Evolutionary conservation across 169 alveolate genomes (phyloP).

Genomic region (Miamiensis avidus): DNA sequence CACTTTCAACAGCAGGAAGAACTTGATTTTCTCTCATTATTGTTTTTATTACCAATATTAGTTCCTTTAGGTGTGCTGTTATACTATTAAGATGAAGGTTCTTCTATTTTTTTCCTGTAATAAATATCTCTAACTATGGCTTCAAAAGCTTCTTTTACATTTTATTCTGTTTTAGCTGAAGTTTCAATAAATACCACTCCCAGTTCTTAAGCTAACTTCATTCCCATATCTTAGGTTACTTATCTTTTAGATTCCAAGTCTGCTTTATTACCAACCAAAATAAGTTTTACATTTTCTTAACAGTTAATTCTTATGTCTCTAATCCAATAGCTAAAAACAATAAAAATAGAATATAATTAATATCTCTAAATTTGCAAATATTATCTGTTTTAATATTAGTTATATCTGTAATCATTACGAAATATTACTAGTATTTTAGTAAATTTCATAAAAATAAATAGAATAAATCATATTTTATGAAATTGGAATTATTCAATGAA

Average conservation of each 20-base stretch:
- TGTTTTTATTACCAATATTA: too few species aligned
- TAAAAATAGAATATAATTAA: too few species aligned
- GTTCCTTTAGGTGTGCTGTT: too few species aligned
- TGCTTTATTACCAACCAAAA: background rate
- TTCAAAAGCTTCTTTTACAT: background rate
- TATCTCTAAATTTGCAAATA: too few species aligned
- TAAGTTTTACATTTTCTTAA: background rate
- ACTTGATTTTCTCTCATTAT: too few species aligned
- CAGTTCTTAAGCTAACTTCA: background rate
- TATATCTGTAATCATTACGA: too few species aligned
- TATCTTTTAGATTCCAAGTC: background rate
- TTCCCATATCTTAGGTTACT: background rate
- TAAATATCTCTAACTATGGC: background rate
- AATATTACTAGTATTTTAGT: background rate
- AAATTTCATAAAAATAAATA: too few species aligned
- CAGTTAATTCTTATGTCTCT: background rate
- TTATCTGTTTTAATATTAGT: background rate
- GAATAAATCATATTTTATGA: too few species aligned
- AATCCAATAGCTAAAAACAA: background rate
- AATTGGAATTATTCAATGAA: too few species aligned
- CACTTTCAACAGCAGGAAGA: too few species aligned
- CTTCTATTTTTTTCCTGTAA: background rate
- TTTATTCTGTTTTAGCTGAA: background rate
- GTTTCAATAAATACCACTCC: background rate
- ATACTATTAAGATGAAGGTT: background rate